Percentiles rank a stretch among this genome's conserved stretches.
These are phyloP conservation scores for Claviceps quebecensis DNA, from an alignment of 2,329 filamentous ascomycete genomes.

Conservation along the genomic window DNA sequence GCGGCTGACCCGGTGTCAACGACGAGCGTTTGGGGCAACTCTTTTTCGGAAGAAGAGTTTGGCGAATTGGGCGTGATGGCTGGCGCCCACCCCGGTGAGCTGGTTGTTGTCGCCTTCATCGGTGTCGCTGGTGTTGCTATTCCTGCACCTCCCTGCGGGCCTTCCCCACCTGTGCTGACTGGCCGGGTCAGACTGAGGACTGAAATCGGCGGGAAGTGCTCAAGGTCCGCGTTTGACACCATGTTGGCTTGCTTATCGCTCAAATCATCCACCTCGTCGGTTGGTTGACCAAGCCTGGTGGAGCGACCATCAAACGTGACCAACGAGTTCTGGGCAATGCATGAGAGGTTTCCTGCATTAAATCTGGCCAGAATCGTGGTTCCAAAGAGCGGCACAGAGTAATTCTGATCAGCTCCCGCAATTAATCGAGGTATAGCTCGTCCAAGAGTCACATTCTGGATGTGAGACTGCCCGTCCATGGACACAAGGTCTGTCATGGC, in stretches of 20 bases:
- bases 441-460: conserved; percentile 65
- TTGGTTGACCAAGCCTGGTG: conserved; percentile 15
- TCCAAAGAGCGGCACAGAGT: conserved; percentile 60
- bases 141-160: not conserved
- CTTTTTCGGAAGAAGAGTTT: not conserved
- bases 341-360: conserved; percentile 61
- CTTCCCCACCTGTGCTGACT: not conserved
- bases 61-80: not conserved
- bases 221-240: not conserved
- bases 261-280: conserved; percentile 2
- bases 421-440: conserved; percentile 65
- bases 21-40: not conserved
- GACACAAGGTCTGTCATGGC: conserved; percentile 32
- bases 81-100: not conserved
- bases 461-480: conserved; percentile 24
- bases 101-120: not conserved
- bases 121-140: not conserved
- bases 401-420: conserved; percentile 48
- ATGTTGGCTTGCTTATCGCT: not conserved
- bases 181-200: conserved; percentile 1
- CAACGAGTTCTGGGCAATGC: conserved; percentile 72
- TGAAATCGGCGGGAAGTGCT: conserved; percentile 3
- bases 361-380: conserved; percentile 62
- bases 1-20: not conserved
- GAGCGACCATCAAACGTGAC: conserved; percentile 62